A percentile compares a stretch with the other conserved stretches of the same genome.
phyloP scores from a whole-genome alignment of 179 eudicot genomes.

The Spinacia oleracea region DNA sequence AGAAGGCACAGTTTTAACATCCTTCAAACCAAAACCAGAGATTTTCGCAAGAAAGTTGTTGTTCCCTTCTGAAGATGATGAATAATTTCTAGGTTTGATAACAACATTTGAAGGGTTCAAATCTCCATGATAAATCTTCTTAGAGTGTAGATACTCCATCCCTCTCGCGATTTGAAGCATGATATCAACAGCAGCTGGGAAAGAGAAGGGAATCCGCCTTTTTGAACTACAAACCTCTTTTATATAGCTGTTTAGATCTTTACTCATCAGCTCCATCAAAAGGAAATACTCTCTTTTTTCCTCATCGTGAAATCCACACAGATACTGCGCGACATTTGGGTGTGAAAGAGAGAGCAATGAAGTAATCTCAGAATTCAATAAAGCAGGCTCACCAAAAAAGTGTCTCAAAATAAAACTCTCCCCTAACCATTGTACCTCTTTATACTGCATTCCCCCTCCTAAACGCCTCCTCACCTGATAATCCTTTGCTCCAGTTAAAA shows the following conservation, averaged over 20 bases:
- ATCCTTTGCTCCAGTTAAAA: constrained; percentile 60
- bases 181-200: constrained; percentile 66
- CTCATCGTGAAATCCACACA: constrained; percentile 70
- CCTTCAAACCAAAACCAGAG: constrained; percentile 57
- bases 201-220: constrained; percentile 61
- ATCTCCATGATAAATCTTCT: constrained; percentile 73
- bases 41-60: constrained; percentile 66
- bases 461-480: constrained; percentile 72
- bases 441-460: constrained; percentile 66
- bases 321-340: constrained; percentile 58
- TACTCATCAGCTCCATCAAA: constrained; percentile 75
- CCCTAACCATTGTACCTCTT: constrained; percentile 92
- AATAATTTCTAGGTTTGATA: constrained; percentile 52
- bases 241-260: constrained; percentile 59
- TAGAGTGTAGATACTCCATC: constrained; percentile 81
- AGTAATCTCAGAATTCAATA: constrained; percentile 41
- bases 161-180: constrained; percentile 94
- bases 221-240: constrained; percentile 66
- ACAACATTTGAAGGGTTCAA: constrained; percentile 72
- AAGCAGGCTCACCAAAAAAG: constrained; percentile 47
- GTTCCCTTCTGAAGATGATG: constrained; percentile 49
- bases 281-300: constrained; percentile 71
- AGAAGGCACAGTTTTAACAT: constrained; percentile 29
- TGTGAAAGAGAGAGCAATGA: constrained; percentile 57
- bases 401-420: constrained; percentile 69